Evolutionary conservation across 208 protist species (phyloP).

Genomic region (Leishmania martiniquensis): DNA sequence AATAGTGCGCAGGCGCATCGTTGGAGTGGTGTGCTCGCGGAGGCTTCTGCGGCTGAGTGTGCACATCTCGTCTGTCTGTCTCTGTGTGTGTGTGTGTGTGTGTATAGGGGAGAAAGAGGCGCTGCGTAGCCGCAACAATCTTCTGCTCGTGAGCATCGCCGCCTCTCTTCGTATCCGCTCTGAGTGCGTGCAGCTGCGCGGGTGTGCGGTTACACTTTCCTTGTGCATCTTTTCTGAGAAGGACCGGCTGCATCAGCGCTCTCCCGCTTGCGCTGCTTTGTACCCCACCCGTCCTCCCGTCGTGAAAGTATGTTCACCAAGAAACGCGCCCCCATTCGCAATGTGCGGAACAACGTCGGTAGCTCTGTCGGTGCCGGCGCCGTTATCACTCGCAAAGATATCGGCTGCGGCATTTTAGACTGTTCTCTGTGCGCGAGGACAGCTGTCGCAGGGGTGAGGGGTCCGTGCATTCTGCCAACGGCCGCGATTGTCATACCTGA

Average conservation of each 20-base stretch:
- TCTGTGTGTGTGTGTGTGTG: not conserved
- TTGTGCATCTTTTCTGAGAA: not conserved
- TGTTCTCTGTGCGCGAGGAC: conserved; percentile 54
- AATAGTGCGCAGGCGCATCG: not conserved
- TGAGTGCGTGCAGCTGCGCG: not conserved
- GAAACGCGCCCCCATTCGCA: conserved; percentile 59
- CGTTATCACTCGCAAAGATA: conserved; percentile 76
- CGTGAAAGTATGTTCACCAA: conserved; percentile 72
- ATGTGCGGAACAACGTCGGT: conserved; percentile 37
- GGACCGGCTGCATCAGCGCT: not conserved
- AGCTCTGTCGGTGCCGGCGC: conserved; percentile 15
- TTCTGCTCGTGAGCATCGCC: not conserved
- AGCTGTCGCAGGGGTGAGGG: conserved; percentile 31
- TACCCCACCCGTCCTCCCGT: too few species aligned
- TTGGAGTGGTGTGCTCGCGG: not conserved
- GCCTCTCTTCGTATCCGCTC: not conserved
- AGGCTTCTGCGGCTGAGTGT: not conserved
- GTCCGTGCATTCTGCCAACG: conserved; percentile 34
- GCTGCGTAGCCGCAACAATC: not conserved
- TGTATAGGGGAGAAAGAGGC: not conserved
- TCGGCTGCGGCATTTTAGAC: conserved; percentile 70
- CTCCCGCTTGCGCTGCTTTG: not conserved
- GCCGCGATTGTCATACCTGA: conserved; percentile 78
- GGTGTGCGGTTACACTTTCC: not conserved
- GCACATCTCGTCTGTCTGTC: not conserved